These are phyloP conservation scores for Pascua sp. DNA, from an alignment of 1,284 basidiomycete species.

Conservation along the genomic window DNA sequence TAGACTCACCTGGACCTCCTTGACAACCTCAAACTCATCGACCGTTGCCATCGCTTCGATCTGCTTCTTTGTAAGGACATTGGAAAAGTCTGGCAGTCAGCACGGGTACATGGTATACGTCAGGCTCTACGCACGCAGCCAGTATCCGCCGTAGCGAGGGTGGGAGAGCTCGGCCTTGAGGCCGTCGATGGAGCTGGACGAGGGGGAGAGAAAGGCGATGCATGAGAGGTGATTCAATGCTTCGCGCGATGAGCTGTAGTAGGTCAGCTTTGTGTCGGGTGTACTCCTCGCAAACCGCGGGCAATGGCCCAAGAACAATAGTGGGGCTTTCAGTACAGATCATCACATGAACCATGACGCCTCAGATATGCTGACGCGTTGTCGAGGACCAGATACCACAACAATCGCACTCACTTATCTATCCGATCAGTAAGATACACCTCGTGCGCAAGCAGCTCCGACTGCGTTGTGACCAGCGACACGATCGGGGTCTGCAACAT, in stretches of 20 bases:
- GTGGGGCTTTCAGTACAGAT: too few relatives aligned
- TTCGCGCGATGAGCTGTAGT: slow-evolving; percentile 62
- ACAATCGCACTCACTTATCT: slow-evolving; percentile 74
- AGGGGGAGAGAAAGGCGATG: slow-evolving; percentile 84
- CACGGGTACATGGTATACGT: background rate
- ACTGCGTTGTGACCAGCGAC: slow-evolving; percentile 91
- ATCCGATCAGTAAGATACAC: slow-evolving; percentile 97
- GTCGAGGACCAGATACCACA: too few relatives aligned
- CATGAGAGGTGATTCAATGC: slow-evolving; percentile 95
- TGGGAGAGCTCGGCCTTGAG: slow-evolving; percentile 78
- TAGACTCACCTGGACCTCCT: slow-evolving; percentile 80
- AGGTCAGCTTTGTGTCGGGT: slow-evolving; percentile 1
- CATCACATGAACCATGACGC: too few relatives aligned
- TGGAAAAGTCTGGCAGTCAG: slow-evolving; percentile 77
- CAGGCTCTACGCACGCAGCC: slow-evolving; percentile 70
- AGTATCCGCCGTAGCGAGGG: slow-evolving; percentile 94
- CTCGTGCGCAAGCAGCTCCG: slow-evolving; percentile 88
- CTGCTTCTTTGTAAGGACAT: slow-evolving; percentile 78
- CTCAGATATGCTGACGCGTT: too few relatives aligned
- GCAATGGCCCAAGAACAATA: background rate
- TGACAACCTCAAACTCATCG: slow-evolving; percentile 94
- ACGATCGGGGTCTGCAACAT: slow-evolving; percentile 84
- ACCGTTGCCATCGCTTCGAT: slow-evolving; percentile 93
- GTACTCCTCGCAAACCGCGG: too few relatives aligned
- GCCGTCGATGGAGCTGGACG: slow-evolving; percentile 72